Evolutionary conservation across 257 asterid species (phyloP), one percentile per base, ranked within the genome.

Genomic region (Prunella vulgaris): DNA sequence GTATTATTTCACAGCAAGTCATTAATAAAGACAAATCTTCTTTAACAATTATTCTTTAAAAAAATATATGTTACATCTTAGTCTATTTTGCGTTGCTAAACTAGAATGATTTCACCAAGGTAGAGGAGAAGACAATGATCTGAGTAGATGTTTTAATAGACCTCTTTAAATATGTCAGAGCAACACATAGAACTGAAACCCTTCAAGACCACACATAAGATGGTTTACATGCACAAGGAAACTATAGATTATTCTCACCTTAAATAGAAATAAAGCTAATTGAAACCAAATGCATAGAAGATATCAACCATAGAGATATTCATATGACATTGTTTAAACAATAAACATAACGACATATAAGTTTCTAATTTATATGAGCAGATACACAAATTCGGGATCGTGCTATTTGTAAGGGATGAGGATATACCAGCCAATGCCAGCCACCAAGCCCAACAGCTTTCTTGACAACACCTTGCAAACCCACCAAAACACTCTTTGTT

Each of bases 401-500:
- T 7, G 17, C 37, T 52, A 56, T 30, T 64, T 35, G 12, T 30
- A 61, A 62, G 42, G 68, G 66, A 22, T 40, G 33, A 67, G 65
- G 64, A 24, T 3, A 64, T 87, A 90, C 97, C 97, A 93, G 94
- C 98, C 98, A 93, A 85, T 93, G 98, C 98, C 98, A 88, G 70
- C 97, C 97, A 64, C 98, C 98, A 79, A 93, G 97, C 10, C 98
- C 97, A 79, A 93, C 97, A 77, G 98, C 97, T 71, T 93, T 93
- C 93, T 93, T 93, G 76, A 93, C 98, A 54, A 90, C 94, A 38
- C 98, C 98, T 86, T 90, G 97, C 78, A 93, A 80, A 21, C 98
- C 98, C 42, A 93, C 95, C 85, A 93, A 83, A 74, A 93, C 95
- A 69, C 96, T 90, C 84, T 93, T 93, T 20, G 97, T 93, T 78